A percentile compares a stretch with the other conserved stretches of the same genome.
Conservation (phyloP, 345 rosid genomes). For the Lepidium africanum region DNA sequence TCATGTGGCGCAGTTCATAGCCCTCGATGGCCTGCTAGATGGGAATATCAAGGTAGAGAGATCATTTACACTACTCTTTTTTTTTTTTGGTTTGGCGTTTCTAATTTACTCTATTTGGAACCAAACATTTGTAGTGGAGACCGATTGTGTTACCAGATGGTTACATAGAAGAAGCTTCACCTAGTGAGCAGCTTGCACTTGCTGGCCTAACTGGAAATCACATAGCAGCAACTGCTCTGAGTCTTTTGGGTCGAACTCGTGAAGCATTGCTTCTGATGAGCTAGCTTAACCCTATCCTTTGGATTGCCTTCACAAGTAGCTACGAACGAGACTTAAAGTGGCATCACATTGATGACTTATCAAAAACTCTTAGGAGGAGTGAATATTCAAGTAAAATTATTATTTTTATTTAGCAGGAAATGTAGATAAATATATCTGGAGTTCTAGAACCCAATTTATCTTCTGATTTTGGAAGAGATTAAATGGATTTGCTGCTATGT, state of each 20-base stretch:
- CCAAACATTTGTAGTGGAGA: conserved; percentile 62
- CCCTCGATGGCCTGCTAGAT: conserved; percentile 92
- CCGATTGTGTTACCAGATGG: conserved; percentile 82
- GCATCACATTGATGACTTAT: not conserved
- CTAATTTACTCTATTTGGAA: not conserved
- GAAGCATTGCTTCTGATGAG: conserved; percentile 84
- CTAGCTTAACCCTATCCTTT: conserved; percentile 23
- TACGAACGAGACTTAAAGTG: not conserved
- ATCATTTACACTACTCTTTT: too few relatives aligned
- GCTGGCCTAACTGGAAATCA: conserved; percentile 91
- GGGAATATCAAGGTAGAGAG: conserved; percentile 58
- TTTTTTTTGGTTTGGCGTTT: not conserved
- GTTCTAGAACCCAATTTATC: not conserved
- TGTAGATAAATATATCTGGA: not conserved
- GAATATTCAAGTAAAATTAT: not conserved
- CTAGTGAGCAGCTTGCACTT: conserved; percentile 59
- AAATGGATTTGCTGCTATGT: not conserved
- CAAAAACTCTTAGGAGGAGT: not conserved
- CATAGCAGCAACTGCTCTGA: conserved; percentile 79
- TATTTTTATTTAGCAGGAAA: not conserved
- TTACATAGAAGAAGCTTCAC: conserved; percentile 68
- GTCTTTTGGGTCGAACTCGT: conserved; percentile 73
- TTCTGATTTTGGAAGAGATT: not conserved
- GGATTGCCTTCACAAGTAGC: not conserved
- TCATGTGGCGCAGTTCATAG: conserved; percentile 76